Conservation (phyloP, 371 early-diverging fungal genomes). For the Entomophthora muscae region DNA sequence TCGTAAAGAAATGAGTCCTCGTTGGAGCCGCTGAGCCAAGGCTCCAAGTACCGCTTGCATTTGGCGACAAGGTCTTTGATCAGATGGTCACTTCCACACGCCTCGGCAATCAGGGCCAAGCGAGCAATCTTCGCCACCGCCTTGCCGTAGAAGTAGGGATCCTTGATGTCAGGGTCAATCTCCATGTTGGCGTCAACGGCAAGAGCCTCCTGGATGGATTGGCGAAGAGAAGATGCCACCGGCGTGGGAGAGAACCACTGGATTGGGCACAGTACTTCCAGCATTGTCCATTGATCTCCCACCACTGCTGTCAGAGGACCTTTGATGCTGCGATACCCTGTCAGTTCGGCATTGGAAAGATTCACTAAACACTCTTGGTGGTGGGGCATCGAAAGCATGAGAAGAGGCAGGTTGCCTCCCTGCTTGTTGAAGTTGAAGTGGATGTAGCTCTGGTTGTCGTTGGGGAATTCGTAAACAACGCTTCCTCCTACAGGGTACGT, state of each 20-base stretch:
- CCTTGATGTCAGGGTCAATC: slow-evolving; percentile 19
- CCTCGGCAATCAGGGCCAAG: slow-evolving; percentile 33
- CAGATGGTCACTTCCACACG: slow-evolving; percentile 22
- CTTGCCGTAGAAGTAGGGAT: slow-evolving; percentile 61
- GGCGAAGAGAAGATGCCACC: slow-evolving; percentile 15
- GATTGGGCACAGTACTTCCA: slow-evolving; percentile 20
- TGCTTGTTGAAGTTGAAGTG: slow-evolving; percentile 10
- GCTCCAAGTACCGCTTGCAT: slow-evolving; percentile 24
- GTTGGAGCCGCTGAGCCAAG: slow-evolving; percentile 34
- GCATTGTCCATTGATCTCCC: slow-evolving; percentile 34
- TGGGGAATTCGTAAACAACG: slow-evolving; percentile 13
- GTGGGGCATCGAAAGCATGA: slow-evolving; percentile 35
- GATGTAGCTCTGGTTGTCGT: background rate
- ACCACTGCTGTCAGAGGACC: slow-evolving; percentile 42
- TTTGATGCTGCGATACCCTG: slow-evolving; percentile 30
- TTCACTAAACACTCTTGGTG: slow-evolving; percentile 22
- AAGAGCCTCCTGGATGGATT: slow-evolving; percentile 19
- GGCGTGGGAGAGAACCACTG: slow-evolving; percentile 20
- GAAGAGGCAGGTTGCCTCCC: slow-evolving; percentile 11
- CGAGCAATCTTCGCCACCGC: slow-evolving; percentile 43
- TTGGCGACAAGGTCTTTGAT: slow-evolving; percentile 19
- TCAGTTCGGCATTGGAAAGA: slow-evolving; percentile 12
- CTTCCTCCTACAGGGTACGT: slow-evolving; percentile 16
- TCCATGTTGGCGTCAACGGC: slow-evolving; percentile 23
- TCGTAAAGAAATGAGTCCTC: slow-evolving; percentile 41